Conservation (phyloP, 225 moss, liverwort and hornwort genomes). For the Physcomitrium patens region DNA sequence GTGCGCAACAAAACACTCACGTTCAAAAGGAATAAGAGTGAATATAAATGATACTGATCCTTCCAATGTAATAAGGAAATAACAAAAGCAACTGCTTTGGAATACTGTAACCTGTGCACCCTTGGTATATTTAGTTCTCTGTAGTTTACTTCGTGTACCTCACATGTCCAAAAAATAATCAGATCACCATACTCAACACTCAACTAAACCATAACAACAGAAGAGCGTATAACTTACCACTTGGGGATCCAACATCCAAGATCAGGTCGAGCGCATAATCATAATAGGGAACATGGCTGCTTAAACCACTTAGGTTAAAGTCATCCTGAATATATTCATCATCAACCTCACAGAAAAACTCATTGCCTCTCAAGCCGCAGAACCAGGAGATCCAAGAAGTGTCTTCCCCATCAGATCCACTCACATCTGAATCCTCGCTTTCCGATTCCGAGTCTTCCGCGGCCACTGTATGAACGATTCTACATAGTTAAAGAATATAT, state of each 20-base stretch:
- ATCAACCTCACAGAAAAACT: conserved; percentile 99
- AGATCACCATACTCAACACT: neutral
- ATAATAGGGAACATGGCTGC: conserved; percentile 96
- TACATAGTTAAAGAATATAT: neutral
- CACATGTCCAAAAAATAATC: neutral
- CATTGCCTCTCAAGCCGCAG: conserved; percentile 96
- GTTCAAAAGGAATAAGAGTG: neutral
- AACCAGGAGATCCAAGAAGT: conserved; percentile 99
- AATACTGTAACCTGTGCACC: neutral
- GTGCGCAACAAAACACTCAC: neutral
- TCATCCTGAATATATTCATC: conserved; percentile 99
- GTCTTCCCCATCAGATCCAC: conserved; percentile 96
- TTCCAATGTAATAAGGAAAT: no score
- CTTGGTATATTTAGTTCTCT: neutral
- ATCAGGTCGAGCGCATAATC: conserved; percentile 97
- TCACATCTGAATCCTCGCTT: conserved; percentile 93
- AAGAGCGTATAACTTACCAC: conserved; percentile 48
- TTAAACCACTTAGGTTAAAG: conserved; percentile 95
- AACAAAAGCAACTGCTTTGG: neutral
- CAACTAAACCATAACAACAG: neutral
- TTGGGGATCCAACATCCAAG: conserved; percentile 92
- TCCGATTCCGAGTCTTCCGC: conserved; percentile 89
- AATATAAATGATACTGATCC: neutral
- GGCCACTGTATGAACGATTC: conserved; percentile 29
- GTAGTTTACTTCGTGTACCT: neutral